phyloP scores from a whole-genome alignment of 2,329 filamentous ascomycete species.

The Diaporthe sp. region DNA sequence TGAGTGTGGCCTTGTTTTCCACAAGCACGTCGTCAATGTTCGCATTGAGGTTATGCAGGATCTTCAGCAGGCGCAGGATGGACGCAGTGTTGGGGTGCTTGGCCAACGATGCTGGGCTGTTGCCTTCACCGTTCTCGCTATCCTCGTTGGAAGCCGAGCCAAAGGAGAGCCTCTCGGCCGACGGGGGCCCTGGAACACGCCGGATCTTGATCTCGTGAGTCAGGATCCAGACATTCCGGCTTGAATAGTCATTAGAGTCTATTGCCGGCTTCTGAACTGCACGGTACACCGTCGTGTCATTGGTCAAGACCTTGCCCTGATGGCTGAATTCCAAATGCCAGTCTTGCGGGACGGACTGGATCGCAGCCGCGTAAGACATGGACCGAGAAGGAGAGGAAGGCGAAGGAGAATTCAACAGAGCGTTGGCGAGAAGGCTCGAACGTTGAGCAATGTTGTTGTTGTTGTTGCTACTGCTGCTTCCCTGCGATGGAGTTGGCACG shows the following conservation, averaged over 20 bases:
- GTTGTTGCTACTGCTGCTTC: conserved; percentile 47
- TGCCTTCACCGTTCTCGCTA: conserved; percentile 67
- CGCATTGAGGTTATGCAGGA: conserved; percentile 91
- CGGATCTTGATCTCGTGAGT: conserved; percentile 94
- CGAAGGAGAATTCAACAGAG: conserved; percentile 60
- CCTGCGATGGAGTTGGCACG: conserved; percentile 83
- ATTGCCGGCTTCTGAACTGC: conserved; percentile 80
- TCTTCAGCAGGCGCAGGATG: conserved; percentile 89
- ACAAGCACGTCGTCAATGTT: conserved; percentile 92
- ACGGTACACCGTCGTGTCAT: conserved; percentile 95
- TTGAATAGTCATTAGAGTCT: conserved; percentile 72
- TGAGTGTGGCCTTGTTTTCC: conserved; percentile 79
- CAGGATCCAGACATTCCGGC: conserved; percentile 88
- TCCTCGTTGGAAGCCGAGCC: conserved; percentile 63
- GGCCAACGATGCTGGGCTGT: conserved; percentile 82
- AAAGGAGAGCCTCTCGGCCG: conserved; percentile 77
- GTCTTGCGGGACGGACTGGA: conserved; percentile 85
- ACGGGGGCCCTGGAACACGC: conserved; percentile 85
- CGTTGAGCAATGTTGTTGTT: conserved; percentile 55
- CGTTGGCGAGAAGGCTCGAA: conserved; percentile 56
- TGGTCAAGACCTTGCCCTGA: conserved; percentile 84
- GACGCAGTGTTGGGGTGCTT: conserved; percentile 88
- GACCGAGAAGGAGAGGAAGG: conserved; percentile 71
- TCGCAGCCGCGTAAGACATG: conserved; percentile 86
- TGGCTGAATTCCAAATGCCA: conserved; percentile 98